Evolutionary conservation across 306 rosid genomes (phyloP).

Genomic region (Acacia confusa): DNA sequence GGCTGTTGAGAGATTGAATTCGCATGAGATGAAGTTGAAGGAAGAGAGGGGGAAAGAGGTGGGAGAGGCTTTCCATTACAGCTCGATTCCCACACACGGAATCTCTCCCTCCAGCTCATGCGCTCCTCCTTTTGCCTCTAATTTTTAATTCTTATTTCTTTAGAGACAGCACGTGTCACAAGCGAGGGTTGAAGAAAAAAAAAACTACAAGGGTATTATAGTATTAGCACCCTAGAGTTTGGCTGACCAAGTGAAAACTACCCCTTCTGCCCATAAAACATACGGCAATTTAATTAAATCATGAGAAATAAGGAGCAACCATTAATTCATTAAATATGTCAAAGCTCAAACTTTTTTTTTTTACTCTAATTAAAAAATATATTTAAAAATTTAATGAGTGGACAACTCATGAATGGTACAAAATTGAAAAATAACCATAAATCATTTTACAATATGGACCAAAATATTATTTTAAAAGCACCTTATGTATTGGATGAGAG

Average conservation of each 20-base stretch:
- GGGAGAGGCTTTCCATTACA: constrained; percentile 34
- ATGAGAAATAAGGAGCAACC: too few species aligned
- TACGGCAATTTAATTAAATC: too few species aligned
- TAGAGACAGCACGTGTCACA: constrained; percentile 45
- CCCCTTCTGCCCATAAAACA: too few species aligned
- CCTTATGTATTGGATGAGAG: too few species aligned
- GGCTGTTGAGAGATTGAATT: neutral
- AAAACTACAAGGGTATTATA: neutral
- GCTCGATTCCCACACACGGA: constrained; percentile 62
- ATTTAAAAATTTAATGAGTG: too few species aligned
- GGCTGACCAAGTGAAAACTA: constrained; percentile 31
- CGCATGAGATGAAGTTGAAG: constrained; percentile 21
- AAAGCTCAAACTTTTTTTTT: too few species aligned
- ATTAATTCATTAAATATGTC: too few species aligned
- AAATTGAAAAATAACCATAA: too few species aligned
- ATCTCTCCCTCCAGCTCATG: constrained; percentile 66
- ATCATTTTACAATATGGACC: too few species aligned
- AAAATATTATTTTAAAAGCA: too few species aligned
- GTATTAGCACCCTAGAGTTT: neutral
- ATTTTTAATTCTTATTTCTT: constrained; percentile 28
- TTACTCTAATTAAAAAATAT: too few species aligned
- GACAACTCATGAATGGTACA: too few species aligned
- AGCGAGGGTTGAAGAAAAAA: neutral
- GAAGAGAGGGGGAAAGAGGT: constrained; percentile 34
- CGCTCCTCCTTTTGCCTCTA: constrained; percentile 22